Conservation (phyloP, 768 basidiomycete genomes). For the Clathrus columnatus region DNA sequence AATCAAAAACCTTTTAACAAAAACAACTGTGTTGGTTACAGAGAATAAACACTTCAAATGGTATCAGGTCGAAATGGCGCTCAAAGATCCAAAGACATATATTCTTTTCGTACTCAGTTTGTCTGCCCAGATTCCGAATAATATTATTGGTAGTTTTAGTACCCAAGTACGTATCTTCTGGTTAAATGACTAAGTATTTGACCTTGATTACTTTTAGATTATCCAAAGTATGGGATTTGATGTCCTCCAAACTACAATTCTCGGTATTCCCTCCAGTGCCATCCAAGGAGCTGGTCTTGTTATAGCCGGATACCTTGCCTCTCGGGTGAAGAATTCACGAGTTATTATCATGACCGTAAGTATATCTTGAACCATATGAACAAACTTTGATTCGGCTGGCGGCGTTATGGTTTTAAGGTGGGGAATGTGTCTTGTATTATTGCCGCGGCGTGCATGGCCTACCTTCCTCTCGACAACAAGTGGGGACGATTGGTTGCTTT, state of each 20-base stretch:
- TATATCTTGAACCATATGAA: not conserved
- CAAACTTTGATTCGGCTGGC: too few relatives aligned
- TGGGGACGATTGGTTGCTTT: conserved; percentile 25
- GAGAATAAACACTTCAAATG: conserved; percentile 28
- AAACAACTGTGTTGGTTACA: not conserved
- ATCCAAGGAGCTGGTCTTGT: conserved; percentile 16
- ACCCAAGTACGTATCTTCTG: not conserved
- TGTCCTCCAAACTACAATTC: conserved; percentile 16
- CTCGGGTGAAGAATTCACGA: conserved; percentile 14
- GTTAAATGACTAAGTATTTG: not conserved
- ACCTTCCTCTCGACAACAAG: conserved; percentile 19
- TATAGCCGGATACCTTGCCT: conserved; percentile 14
- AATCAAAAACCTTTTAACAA: conserved; percentile 15
- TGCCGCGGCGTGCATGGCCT: conserved; percentile 21
- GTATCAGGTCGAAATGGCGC: conserved; percentile 23
- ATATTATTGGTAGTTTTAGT: not conserved
- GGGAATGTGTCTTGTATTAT: conserved; percentile 26
- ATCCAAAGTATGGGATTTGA: conserved; percentile 16
- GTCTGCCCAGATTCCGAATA: conserved; percentile 26
- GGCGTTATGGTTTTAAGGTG: too few relatives aligned
- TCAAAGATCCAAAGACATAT: conserved; percentile 27
- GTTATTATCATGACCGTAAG: not conserved
- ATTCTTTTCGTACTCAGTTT: conserved; percentile 24
- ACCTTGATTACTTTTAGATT: conserved; percentile 10
- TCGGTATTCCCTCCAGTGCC: conserved; percentile 16